Evolutionary conservation across 768 basidiomycete genomes (phyloP).

Genomic region (Pisolithus microcarpus): DNA sequence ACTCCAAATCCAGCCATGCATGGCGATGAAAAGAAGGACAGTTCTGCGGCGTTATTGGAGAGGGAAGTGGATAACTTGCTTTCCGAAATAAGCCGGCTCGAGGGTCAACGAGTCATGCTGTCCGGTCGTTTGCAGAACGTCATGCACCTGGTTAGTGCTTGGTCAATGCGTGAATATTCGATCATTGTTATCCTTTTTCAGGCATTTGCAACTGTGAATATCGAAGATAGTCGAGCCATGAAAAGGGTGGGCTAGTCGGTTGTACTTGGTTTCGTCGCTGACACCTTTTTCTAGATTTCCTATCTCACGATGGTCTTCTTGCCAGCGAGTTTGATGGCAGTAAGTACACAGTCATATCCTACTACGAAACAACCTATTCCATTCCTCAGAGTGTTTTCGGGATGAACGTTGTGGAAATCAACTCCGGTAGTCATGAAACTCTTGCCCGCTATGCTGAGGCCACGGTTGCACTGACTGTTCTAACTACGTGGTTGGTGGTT

Average conservation of each 20-base stretch:
- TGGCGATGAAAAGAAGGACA: not conserved
- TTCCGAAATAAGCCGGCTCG: conserved; percentile 37
- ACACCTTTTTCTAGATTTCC: conserved; percentile 33
- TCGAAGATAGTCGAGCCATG: conserved; percentile 50
- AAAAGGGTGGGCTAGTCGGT: conserved; percentile 15
- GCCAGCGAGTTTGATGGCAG: conserved; percentile 42
- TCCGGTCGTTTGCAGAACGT: conserved; percentile 27
- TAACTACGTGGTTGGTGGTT: conserved; percentile 51
- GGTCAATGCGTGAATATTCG: not conserved
- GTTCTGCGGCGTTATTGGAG: not conserved
- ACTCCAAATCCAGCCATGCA: conserved; percentile 47
- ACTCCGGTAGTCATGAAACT: conserved; percentile 19
- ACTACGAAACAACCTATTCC: not conserved
- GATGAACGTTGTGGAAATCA: conserved; percentile 28
- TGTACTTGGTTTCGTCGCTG: not conserved
- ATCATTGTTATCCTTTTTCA: conserved; percentile 14
- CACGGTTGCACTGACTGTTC: conserved; percentile 41
- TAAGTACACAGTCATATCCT: conserved; percentile 4
- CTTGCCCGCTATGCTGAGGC: conserved; percentile 33
- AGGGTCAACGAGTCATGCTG: conserved; percentile 21
- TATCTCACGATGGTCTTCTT: conserved; percentile 59
- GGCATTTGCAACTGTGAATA: conserved; percentile 57
- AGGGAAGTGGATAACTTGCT: conserved; percentile 24
- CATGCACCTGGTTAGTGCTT: conserved; percentile 21
- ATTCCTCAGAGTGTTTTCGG: conserved; percentile 24